Evolutionary conservation across 441 rosid genomes (phyloP), one percentile per base, ranked within the genome.

Genomic region (Gossypium trilobum): DNA sequence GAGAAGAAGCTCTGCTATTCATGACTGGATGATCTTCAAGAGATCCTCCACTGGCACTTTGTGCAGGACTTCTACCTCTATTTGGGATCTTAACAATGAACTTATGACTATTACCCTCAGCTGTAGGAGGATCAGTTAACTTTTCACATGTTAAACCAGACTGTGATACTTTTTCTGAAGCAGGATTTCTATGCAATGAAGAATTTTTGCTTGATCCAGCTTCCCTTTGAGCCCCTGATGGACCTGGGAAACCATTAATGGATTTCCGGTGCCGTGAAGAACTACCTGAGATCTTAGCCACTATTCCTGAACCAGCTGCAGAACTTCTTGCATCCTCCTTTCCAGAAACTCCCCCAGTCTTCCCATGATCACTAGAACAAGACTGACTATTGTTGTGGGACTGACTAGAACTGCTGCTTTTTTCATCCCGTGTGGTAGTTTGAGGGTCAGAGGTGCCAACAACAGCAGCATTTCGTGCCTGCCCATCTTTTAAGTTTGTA

Each of bases 361-460:
- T 91, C 19, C 81, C 87, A 78, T 81, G 91, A 55, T 89, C 94
- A 73, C 91, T 78, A 5, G 94, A 86, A 74, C 82, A 87, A 39
- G 92, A 85, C 62, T 87, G 97, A 76, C 90, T 87, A 66, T 87
- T 91, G 76, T 86, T 91, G 76, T 83, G 90, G 57, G 97, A 91
- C 74, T 84, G 93, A 78, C 97, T 86, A 44, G 97, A 88, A 78
- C 90, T 80, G 79, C 92, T 85, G 80, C 94, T 89, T 79, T 86
- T 87, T 75, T 91, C 95, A 22, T 85, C 94, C 75, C 79, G 84
- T 0, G 76, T 71, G 11, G 75, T 57, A 51, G 85, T 25, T 20
- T 74, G 31, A 76, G 90, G 85, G 64, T 87, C 92, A 23, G 85
- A 74, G 9, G 51, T 61, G 16, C 84, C 81, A 73, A 70, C 77